Evolutionary conservation across 768 basidiomycete genomes (phyloP).

Genomic region (Rhizopogon rudus): DNA sequence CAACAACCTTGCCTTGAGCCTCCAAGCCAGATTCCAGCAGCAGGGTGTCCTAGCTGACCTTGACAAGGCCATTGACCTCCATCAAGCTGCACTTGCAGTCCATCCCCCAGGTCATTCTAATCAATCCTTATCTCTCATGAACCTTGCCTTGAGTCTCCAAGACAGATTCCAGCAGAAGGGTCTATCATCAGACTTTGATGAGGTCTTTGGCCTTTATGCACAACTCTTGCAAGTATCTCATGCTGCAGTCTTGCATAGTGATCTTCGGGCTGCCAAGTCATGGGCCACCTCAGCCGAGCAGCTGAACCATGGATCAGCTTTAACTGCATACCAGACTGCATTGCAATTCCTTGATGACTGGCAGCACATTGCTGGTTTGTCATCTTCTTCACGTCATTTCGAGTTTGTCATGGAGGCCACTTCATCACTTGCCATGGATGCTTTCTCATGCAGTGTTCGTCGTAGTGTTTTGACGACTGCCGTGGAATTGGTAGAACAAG

Average conservation of each 20-base stretch:
- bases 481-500: conserved; percentile 31
- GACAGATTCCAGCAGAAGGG: conserved; percentile 7
- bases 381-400: background rate
- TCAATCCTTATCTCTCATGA: background rate
- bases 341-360: background rate
- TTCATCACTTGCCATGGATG: conserved; percentile 14
- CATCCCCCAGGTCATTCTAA: conserved; percentile 3
- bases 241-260: background rate
- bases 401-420: background rate
- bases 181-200: background rate
- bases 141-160: conserved; percentile 10
- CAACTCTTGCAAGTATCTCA: background rate
- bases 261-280: background rate
- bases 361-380: background rate
- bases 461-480: conserved; percentile 13
- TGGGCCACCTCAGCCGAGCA: background rate
- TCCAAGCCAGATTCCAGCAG: too few species aligned
- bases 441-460: conserved; percentile 20
- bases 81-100: background rate
- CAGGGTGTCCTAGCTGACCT: too few species aligned
- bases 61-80: too few species aligned
- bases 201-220: background rate
- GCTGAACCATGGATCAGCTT: background rate
- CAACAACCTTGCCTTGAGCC: too few species aligned
- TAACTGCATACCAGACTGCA: conserved; percentile 1